Conservation (phyloP, 805 yeast species). For the Candida vaughaniae region DNA sequence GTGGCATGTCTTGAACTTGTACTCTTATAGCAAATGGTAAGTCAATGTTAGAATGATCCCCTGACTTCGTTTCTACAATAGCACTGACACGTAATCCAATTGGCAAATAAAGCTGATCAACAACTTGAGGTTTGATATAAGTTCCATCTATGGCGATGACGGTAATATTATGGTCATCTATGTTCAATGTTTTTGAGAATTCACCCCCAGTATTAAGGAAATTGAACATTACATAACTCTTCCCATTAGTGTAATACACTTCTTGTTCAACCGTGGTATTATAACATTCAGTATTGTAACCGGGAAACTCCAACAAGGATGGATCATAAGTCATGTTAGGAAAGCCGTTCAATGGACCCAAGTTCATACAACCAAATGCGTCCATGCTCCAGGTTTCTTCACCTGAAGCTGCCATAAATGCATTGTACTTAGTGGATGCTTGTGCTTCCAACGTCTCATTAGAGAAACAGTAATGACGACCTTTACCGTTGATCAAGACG, state of each 20-base stretch:
- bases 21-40: constrained; percentile 25
- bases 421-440: constrained; percentile 14
- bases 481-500: constrained; percentile 30
- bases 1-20: constrained; percentile 28
- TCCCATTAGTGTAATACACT: constrained; percentile 20
- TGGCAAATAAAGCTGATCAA: constrained; percentile 27
- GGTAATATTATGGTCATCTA: constrained; percentile 30
- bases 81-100: constrained; percentile 31
- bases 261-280: constrained; percentile 19
- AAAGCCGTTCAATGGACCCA: constrained; percentile 7
- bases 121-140: constrained; percentile 23
- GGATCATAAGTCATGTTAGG: constrained; percentile 3
- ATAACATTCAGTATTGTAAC: constrained; percentile 21
- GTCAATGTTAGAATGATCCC: constrained; percentile 14
- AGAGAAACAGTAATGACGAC: constrained; percentile 23
- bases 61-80: constrained; percentile 21
- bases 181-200: constrained; percentile 29
- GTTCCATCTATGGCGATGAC: constrained; percentile 33
- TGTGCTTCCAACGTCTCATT: constrained; percentile 13
- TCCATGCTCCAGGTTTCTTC: constrained; percentile 17
- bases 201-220: constrained; percentile 34
- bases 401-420: constrained; percentile 11
- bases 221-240: constrained; percentile 25
- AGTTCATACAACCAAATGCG: constrained; percentile 12
- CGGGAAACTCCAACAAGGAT: constrained; percentile 22